Conservation (phyloP, 2,329 filamentous ascomycete genomes). For the Graphilbum sp. region DNA sequence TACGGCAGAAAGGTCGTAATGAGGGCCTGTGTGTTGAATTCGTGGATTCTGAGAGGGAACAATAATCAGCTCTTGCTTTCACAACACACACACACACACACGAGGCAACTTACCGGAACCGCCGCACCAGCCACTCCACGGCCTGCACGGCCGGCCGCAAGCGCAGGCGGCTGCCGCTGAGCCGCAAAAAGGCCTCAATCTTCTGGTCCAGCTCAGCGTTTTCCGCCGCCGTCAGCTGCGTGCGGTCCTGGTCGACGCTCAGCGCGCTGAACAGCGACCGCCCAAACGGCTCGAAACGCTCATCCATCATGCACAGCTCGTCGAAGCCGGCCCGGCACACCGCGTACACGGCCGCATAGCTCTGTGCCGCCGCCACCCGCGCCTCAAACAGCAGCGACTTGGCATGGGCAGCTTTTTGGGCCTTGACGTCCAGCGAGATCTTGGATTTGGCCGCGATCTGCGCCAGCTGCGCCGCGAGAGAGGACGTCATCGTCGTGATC, state of each 20-base stretch:
- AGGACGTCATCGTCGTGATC: conserved; percentile 30
- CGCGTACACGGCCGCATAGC: conserved; percentile 74
- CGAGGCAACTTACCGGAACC: conserved; percentile 51
- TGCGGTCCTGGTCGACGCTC: conserved; percentile 77
- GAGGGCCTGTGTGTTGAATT: conserved; percentile 67
- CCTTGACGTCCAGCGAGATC: conserved; percentile 79
- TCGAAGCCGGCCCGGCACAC: conserved; percentile 81
- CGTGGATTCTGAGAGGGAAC: conserved; percentile 81
- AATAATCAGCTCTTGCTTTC: too few species aligned
- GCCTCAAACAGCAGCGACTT: conserved; percentile 92
- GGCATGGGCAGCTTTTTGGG: conserved; percentile 79
- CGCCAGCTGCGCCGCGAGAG: conserved; percentile 86
- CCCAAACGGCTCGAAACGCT: conserved; percentile 58
- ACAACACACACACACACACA: too few species aligned
- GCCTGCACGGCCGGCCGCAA: conserved; percentile 81
- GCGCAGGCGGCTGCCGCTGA: conserved; percentile 60
- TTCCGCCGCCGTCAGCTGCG: conserved; percentile 64
- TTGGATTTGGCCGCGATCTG: conserved; percentile 82
- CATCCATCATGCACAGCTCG: conserved; percentile 77
- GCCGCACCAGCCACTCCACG: conserved; percentile 83
- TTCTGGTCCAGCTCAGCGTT: conserved; percentile 66
- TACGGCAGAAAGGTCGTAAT: conserved; percentile 85
- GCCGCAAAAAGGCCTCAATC: conserved; percentile 66
- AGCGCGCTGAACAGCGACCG: conserved; percentile 81
- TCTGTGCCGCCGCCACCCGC: conserved; percentile 70